These are phyloP conservation scores for Tilletia setariae DNA, from an alignment of 1,284 basidiomycete genomes.

Conservation along the genomic window DNA sequence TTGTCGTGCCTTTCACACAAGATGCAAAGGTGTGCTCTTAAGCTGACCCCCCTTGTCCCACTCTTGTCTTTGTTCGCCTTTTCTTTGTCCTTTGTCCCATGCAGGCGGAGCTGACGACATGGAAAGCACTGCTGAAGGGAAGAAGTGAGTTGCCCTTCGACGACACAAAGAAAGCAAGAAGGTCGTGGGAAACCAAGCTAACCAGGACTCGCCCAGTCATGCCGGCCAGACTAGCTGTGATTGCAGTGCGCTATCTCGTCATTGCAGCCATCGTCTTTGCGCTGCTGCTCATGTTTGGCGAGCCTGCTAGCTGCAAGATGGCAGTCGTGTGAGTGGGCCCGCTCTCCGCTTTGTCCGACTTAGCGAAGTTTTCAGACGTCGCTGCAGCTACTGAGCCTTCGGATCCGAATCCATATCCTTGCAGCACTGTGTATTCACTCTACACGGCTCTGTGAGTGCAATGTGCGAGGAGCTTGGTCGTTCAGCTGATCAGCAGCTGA, in stretches of 20 bases:
- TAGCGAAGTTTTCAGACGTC: not conserved
- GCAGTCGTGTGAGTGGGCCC: not conserved
- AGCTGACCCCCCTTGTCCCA: too few species aligned
- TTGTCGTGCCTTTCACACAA: too few species aligned
- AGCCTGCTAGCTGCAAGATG: not conserved
- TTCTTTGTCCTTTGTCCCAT: too few species aligned
- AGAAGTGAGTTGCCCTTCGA: not conserved
- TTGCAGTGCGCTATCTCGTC: slow-evolving; percentile 1
- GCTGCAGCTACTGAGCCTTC: not conserved
- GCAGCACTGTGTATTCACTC: not conserved
- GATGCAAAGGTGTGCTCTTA: too few species aligned
- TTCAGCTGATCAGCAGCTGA: too few species aligned
- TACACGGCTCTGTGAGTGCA: slow-evolving; percentile 1
- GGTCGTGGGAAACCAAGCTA: too few species aligned
- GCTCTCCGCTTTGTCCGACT: not conserved
- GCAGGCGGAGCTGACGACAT: slow-evolving; percentile 10
- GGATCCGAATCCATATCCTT: not conserved
- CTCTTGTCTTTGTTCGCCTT: too few species aligned
- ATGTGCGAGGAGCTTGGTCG: too few species aligned
- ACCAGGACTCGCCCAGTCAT: too few species aligned
- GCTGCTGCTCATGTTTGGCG: not conserved
- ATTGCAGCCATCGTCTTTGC: slow-evolving; percentile 4
- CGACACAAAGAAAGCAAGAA: not conserved
- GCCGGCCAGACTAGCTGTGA: slow-evolving; percentile 1
- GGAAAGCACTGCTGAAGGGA: not conserved